phyloP scores from a whole-genome alignment of 164 flowering plant genomes.

The Umbellularia californica region DNA sequence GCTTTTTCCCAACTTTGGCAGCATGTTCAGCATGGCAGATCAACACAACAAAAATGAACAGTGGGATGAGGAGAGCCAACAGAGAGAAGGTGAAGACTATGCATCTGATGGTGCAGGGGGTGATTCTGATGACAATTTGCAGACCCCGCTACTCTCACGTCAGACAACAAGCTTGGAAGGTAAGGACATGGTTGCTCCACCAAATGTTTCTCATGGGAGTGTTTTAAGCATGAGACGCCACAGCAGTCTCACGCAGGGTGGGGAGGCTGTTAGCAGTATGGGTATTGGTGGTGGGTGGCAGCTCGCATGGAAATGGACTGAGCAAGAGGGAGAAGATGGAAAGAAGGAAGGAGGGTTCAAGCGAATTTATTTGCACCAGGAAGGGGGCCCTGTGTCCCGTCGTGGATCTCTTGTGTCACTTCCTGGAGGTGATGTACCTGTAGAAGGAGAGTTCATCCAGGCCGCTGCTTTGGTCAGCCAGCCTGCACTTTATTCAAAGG shows the following conservation, averaged over 20 bases:
- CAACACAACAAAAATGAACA: conserved; percentile 32
- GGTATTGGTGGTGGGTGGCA: conserved; percentile 74
- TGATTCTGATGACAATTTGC: conserved; percentile 46
- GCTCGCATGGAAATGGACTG: conserved; percentile 51
- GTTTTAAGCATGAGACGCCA: conserved; percentile 35
- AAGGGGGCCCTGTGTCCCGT: conserved; percentile 37
- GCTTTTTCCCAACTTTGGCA: conserved; percentile 53
- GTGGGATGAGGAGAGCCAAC: conserved; percentile 56
- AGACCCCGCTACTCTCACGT: conserved; percentile 48
- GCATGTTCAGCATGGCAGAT: conserved; percentile 48
- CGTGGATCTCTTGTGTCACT: conserved; percentile 52
- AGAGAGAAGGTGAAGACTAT: conserved; percentile 40
- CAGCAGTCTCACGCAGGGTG: conserved; percentile 40
- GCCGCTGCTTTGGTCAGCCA: conserved; percentile 62
- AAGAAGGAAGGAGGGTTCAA: conserved; percentile 46
- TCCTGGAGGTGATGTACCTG: conserved; percentile 32
- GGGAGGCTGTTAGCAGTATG: conserved; percentile 34
- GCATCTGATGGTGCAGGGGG: conserved; percentile 33
- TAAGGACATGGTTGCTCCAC: conserved; percentile 37
- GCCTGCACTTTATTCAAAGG: conserved; percentile 48
- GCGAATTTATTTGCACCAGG: conserved; percentile 54
- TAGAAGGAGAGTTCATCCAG: conserved; percentile 34
- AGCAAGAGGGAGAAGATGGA: conserved; percentile 45
- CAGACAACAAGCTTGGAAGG: conserved; percentile 41
- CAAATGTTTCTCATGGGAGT: conserved; percentile 35